Conservation (phyloP, 768 basidiomycete genomes). For the Sarcodon aspratus region DNA sequence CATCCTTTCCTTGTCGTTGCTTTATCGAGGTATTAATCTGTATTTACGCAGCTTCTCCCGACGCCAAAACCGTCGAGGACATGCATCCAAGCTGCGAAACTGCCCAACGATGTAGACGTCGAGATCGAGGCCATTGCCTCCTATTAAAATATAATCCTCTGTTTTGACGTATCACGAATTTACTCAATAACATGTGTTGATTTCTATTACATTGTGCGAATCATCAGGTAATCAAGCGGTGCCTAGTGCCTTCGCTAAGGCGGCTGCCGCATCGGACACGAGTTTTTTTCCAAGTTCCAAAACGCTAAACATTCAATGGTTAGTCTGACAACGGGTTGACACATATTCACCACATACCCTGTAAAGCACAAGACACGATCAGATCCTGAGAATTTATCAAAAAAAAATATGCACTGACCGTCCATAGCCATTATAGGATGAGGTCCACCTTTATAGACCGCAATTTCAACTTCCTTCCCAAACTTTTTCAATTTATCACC, state of each 20-base stretch:
- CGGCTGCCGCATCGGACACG: constrained; percentile 24
- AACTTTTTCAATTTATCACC: constrained; percentile 40
- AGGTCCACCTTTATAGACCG: constrained; percentile 52
- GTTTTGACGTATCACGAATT: too few species aligned
- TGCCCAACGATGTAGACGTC: constrained; percentile 60
- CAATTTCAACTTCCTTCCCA: constrained; percentile 42
- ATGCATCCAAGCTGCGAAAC: constrained; percentile 61
- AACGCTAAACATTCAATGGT: constrained; percentile 15
- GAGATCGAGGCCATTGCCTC: constrained; percentile 67
- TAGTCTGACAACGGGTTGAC: neutral
- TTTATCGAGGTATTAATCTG: neutral
- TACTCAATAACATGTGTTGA: too few species aligned
- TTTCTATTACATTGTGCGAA: too few species aligned
- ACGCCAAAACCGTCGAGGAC: constrained; percentile 61
- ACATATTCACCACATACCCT: constrained; percentile 7
- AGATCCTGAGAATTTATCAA: constrained; percentile 1
- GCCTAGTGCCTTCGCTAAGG: constrained; percentile 21
- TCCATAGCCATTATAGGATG: constrained; percentile 73
- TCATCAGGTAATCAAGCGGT: constrained; percentile 2
- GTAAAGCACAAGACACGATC: neutral
- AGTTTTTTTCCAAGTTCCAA: constrained; percentile 24
- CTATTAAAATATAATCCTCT: neutral
- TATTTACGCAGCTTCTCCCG: constrained; percentile 28
- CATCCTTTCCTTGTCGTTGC: neutral
- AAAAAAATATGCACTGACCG: constrained; percentile 26